Percentiles rank a stretch among this genome's conserved stretches.
phyloP scores from a whole-genome alignment of 2,329 filamentous ascomycete species.

The Xylaria digitata region DNA sequence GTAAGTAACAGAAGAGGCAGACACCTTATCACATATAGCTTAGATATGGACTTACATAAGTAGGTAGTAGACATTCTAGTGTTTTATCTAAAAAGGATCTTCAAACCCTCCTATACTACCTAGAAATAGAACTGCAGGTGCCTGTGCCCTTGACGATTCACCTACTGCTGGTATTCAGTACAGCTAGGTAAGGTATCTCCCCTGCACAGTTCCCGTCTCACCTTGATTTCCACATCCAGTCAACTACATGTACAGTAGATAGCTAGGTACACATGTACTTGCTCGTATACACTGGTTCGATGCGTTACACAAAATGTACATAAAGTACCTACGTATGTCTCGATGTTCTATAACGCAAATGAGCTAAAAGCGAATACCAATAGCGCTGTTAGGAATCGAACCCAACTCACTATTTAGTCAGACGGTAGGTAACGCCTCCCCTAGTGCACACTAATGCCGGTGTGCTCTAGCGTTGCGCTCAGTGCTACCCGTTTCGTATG shows the following conservation, averaged over 20 bases:
- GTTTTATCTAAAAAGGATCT: too few relatives aligned
- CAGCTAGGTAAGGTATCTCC: background rate
- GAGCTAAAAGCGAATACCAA: too few relatives aligned
- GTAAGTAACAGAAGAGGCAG: too few relatives aligned
- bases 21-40: too few relatives aligned
- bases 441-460: slow-evolving; percentile 9
- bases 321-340: too few relatives aligned
- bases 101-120: too few relatives aligned
- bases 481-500: slow-evolving; percentile 5
- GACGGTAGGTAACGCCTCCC: too few relatives aligned
- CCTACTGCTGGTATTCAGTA: background rate
- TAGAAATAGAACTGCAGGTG: too few relatives aligned
- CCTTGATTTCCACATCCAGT: slow-evolving; percentile 9
- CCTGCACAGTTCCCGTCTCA: slow-evolving; percentile 5
- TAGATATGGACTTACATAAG: too few relatives aligned
- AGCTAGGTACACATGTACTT: background rate
- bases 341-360: background rate
- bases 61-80: too few relatives aligned
- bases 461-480: slow-evolving; percentile 10
- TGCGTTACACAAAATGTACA: slow-evolving; percentile 17
- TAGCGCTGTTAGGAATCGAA: too few relatives aligned
- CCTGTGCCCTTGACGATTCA: background rate
- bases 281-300: slow-evolving; percentile 1
- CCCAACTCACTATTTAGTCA: too few relatives aligned
- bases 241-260: background rate